Evolutionary conservation across 305 asterid species (phyloP).

Genomic region (Lippia alba): DNA sequence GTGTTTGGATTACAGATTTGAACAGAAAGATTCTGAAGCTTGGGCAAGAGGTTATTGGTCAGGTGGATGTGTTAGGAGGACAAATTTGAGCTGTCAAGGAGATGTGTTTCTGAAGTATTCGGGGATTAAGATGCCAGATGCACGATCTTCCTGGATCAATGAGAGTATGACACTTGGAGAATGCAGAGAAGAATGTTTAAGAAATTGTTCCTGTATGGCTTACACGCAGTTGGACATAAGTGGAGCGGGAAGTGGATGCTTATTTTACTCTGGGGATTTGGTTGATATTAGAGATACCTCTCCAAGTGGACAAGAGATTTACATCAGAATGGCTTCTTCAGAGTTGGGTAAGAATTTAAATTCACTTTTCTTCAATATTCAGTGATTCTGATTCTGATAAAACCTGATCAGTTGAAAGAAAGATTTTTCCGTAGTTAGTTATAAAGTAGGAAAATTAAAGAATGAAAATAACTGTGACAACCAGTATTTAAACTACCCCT

Average conservation of each 20-base stretch:
- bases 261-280: conserved; percentile 40
- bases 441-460: background rate
- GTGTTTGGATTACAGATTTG: conserved; percentile 29
- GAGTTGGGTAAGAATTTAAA: conserved; percentile 31
- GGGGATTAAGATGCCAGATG: conserved; percentile 34
- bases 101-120: conserved; percentile 31
- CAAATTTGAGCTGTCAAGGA: conserved; percentile 18
- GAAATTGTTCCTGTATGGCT: conserved; percentile 34
- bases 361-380: background rate
- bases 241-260: conserved; percentile 40
- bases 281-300: conserved; percentile 28
- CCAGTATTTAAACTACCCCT: background rate
- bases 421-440: background rate
- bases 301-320: conserved; percentile 30
- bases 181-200: conserved; percentile 25
- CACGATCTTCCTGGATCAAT: conserved; percentile 24
- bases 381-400: background rate
- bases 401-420: background rate
- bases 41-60: conserved; percentile 25
- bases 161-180: conserved; percentile 20
- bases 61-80: conserved; percentile 29
- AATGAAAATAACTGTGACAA: background rate
- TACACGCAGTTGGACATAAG: conserved; percentile 34
- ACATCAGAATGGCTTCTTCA: conserved; percentile 42
- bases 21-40: conserved; percentile 16